phyloP scores from a whole-genome alignment of 768 basidiomycete genomes.

The Psilocybe tampanensis region DNA sequence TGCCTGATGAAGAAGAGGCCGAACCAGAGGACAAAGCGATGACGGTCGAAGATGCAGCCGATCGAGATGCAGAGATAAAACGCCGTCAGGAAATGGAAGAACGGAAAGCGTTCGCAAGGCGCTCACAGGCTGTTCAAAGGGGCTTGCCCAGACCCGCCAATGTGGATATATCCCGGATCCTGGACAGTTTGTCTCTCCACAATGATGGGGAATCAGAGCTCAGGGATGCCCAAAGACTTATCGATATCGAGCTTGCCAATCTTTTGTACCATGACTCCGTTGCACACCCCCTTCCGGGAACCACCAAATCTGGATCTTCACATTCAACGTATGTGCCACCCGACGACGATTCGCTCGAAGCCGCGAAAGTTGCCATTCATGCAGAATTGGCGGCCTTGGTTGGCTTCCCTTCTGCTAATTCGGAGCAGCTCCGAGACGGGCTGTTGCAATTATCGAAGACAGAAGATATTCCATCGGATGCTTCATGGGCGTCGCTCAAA shows the following conservation, averaged over 20 bases:
- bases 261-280: constrained; percentile 90
- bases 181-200: constrained; percentile 59
- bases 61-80: constrained; percentile 78
- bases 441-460: constrained; percentile 63
- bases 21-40: constrained; percentile 43
- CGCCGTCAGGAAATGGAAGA: constrained; percentile 76
- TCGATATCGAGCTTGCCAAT: constrained; percentile 77
- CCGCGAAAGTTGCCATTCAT: constrained; percentile 74
- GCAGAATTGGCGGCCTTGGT: constrained; percentile 77
- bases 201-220: constrained; percentile 41
- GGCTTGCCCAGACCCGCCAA: constrained; percentile 86
- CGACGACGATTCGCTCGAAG: constrained; percentile 71
- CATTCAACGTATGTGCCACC: constrained; percentile 73
- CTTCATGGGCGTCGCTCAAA: constrained; percentile 75
- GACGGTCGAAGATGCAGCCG: constrained; percentile 88
- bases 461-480: constrained; percentile 59
- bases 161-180: constrained; percentile 68
- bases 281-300: constrained; percentile 86
- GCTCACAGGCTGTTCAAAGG: constrained; percentile 80
- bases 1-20: constrained; percentile 85
- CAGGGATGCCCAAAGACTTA: constrained; percentile 56
- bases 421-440: constrained; percentile 78
- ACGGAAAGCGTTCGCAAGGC: constrained; percentile 73
- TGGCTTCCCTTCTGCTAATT: constrained; percentile 83
- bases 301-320: constrained; percentile 71